A percentile compares a stretch with the other conserved stretches of the same genome.
Conservation (phyloP, 345 rosid species). For the Moringa oleifera region DNA sequence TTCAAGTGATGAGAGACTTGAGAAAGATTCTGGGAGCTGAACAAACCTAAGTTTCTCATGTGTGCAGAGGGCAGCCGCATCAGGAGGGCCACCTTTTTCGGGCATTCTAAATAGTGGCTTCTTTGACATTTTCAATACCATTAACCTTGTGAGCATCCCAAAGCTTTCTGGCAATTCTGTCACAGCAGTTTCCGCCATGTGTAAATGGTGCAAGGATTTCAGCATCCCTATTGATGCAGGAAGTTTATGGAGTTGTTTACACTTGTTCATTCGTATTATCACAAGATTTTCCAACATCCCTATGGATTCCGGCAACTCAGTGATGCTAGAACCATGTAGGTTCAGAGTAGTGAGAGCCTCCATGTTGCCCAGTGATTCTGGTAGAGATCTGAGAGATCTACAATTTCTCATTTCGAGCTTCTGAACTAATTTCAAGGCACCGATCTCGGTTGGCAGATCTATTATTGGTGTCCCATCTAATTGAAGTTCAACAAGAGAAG, state of each 20-base stretch:
- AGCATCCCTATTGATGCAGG: conserved; percentile 40
- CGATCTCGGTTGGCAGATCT: conserved; percentile 37
- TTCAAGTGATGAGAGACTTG: conserved; percentile 28
- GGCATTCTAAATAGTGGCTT: conserved; percentile 8
- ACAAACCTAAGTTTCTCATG: background rate
- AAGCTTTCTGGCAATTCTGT: conserved; percentile 35
- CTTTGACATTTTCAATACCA: conserved; percentile 36
- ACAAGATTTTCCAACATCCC: conserved; percentile 43
- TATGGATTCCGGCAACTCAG: conserved; percentile 42
- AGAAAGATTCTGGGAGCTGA: conserved; percentile 34
- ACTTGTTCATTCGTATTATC: conserved; percentile 24
- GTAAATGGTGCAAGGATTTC: conserved; percentile 28
- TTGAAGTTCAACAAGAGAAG: conserved; percentile 23
- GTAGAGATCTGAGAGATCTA: conserved; percentile 17
- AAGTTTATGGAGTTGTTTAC: conserved; percentile 32
- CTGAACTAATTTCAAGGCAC: conserved; percentile 31
- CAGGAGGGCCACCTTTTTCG: background rate
- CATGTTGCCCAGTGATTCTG: conserved; percentile 38
- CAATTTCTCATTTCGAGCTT: conserved; percentile 30
- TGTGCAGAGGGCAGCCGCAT: background rate
- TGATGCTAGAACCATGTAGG: conserved; percentile 22
- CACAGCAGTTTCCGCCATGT: conserved; percentile 39
- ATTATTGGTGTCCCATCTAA: conserved; percentile 23
- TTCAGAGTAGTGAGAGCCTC: conserved; percentile 24
- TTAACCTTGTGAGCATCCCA: conserved; percentile 40